Conservation (phyloP, 2,329 filamentous ascomycete species). For the Mariannaea elegans region DNA sequence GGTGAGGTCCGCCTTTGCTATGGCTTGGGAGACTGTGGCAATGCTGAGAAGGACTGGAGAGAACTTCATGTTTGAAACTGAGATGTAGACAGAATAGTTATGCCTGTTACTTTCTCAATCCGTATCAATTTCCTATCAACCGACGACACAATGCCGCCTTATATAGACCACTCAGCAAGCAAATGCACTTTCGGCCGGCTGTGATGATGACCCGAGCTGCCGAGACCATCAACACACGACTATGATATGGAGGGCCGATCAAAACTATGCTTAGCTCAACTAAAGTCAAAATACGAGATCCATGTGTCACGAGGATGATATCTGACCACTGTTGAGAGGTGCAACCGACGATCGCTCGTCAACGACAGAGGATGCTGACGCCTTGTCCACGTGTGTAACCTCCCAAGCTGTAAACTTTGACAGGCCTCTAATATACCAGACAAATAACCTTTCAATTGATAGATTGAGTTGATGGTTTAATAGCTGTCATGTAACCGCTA, state of each 20-base stretch:
- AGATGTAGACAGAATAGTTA: background rate
- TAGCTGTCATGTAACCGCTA: no score
- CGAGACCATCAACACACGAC: background rate
- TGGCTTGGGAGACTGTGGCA: conserved; percentile 11
- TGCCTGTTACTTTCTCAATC: background rate
- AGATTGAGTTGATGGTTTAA: no score
- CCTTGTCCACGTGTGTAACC: no score
- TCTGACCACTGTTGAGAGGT: background rate
- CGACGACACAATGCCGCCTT: background rate
- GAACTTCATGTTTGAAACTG: conserved; percentile 35
- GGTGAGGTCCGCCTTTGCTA: conserved; percentile 18
- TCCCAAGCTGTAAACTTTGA: no score
- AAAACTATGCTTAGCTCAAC: background rate
- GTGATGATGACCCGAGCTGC: conserved; percentile 22
- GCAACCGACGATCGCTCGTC: background rate
- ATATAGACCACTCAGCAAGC: background rate
- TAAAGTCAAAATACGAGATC: background rate
- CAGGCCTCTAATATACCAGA: no score
- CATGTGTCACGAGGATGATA: background rate
- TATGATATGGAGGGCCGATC: background rate
- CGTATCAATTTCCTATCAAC: background rate
- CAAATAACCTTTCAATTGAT: no score
- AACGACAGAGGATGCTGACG: no score
- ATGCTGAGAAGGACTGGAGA: conserved; percentile 16
- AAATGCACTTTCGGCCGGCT: conserved; percentile 2